Evolutionary conservation across 345 rosid species (phyloP), one percentile per base, ranked within the genome.

Genomic region (Rhodamnia rubescens): DNA sequence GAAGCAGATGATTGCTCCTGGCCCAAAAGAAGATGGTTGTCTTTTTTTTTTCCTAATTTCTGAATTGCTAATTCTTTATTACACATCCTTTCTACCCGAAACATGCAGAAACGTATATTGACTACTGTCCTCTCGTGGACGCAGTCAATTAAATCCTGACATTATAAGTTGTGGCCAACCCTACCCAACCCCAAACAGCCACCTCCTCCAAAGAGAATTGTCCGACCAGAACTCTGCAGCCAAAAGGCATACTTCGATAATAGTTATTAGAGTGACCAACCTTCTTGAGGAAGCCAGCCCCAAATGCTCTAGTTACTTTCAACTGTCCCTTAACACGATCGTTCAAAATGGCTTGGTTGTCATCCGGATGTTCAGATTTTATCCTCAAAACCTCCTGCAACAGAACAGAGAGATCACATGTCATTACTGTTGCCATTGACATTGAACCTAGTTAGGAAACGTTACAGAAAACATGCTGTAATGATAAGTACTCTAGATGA

Each of bases 241-340:
- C 42, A 59, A 78, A 44, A 50, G 52, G 64, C 69, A 81, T 53
- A 42, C 69, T 83, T 83, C n/a, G 44, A 56, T 15, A 57, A 74
- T 78, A 83, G 64, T 81, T 78, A 57, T 58, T 59, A 83, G 11
- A 74, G 82, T 83, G 80, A 89, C 91, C 84, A n/a, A 94, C 99
- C 96, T 94, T 96, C 93, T 96, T 96, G 86, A 96, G 91, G 91
- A 96, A 96, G 36, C 95, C 96, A 75, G 98, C 99, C 84, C 98
- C 99, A 83, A 96, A 96, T 47, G 99, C 98, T 91, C 99, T 89
- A 53, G 98, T 96, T 86, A 95, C 98, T 93, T 95, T 96, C 84
- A 96, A 86, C 88, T 95, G 98, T 52, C 99, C 99, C 90, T 96
- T 96, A 75, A 95, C 98, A 89, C 99, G 89, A 90, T 93, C 98